Evolutionary conservation across 495 filamentous ascomycete species (phyloP).

Genomic region (Glonium stellatum): DNA sequence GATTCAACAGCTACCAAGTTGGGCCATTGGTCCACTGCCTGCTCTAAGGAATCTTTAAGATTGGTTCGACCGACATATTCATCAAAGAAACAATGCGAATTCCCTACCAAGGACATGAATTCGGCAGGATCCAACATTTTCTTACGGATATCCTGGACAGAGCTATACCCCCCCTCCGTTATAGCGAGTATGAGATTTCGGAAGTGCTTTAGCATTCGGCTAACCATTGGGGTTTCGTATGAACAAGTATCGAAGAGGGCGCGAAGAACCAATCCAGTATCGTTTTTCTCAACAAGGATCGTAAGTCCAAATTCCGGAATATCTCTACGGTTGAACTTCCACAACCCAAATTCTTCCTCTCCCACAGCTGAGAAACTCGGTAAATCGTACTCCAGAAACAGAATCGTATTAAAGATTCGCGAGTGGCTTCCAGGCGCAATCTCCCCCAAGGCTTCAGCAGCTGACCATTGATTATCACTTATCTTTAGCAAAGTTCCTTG

Average conservation of each 20-base stretch:
- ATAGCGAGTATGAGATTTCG: background rate
- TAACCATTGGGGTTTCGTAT: background rate
- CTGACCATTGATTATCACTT: slow-evolving; percentile 17
- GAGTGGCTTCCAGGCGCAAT: slow-evolving; percentile 2
- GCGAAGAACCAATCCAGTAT: background rate
- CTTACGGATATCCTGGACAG: background rate
- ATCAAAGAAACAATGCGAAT: background rate
- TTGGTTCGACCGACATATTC: background rate
- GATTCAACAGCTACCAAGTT: slow-evolving; percentile 4
- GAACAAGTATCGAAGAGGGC: background rate
- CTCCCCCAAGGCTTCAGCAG: background rate
- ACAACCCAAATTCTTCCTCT: background rate
- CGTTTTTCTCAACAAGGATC: background rate
- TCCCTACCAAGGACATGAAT: background rate
- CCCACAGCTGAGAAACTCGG: background rate
- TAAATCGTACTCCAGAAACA: slow-evolving; percentile 1
- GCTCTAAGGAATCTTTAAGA: slow-evolving; percentile 5
- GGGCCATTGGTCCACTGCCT: background rate
- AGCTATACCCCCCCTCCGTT: background rate
- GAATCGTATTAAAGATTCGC: background rate
- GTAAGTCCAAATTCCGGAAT: slow-evolving; percentile 1
- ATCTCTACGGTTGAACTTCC: background rate
- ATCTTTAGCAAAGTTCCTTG: slow-evolving; percentile 12
- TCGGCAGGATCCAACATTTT: background rate
- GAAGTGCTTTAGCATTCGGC: slow-evolving; percentile 1